A percentile compares a stretch with the other conserved stretches of the same genome.
Conservation (phyloP, 352 stramenopile species). For the Phytopythium helicoides region DNA sequence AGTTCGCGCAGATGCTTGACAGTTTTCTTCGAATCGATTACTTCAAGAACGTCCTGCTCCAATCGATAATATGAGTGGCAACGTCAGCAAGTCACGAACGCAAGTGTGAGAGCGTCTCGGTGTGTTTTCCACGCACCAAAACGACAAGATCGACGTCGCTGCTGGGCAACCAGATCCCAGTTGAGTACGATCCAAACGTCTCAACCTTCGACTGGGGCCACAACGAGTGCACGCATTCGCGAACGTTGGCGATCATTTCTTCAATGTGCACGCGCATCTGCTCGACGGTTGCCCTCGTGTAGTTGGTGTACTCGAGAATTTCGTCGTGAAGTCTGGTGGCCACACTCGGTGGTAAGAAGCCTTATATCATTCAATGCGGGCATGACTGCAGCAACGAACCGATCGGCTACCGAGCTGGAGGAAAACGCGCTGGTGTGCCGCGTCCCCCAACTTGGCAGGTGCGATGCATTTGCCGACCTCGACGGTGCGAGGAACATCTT, state of each 20-base stretch:
- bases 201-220: constrained; percentile 79
- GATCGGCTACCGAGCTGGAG: constrained; percentile 27
- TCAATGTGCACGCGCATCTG: constrained; percentile 82
- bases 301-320: constrained; percentile 75
- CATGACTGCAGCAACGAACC: not conserved
- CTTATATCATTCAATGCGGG: constrained; percentile 6
- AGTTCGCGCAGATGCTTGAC: constrained; percentile 60
- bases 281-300: constrained; percentile 68
- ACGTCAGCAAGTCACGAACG: not conserved
- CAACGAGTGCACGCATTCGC: constrained; percentile 55
- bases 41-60: constrained; percentile 62
- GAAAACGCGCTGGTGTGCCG: constrained; percentile 15
- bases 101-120: too few species aligned
- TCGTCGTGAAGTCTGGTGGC: constrained; percentile 60
- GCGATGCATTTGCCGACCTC: constrained; percentile 7
- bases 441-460: constrained; percentile 31
- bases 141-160: constrained; percentile 88
- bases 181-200: constrained; percentile 85
- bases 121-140: too few species aligned
- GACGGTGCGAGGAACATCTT: constrained; percentile 54
- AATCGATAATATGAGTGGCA: not conserved
- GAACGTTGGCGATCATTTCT: constrained; percentile 78
- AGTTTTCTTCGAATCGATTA: constrained; percentile 55
- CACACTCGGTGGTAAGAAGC: not conserved
- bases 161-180: constrained; percentile 83